Evolutionary conservation across 306 rosid genomes (phyloP), one percentile per base, ranked within the genome.

Genomic region (Sindora glabra): DNA sequence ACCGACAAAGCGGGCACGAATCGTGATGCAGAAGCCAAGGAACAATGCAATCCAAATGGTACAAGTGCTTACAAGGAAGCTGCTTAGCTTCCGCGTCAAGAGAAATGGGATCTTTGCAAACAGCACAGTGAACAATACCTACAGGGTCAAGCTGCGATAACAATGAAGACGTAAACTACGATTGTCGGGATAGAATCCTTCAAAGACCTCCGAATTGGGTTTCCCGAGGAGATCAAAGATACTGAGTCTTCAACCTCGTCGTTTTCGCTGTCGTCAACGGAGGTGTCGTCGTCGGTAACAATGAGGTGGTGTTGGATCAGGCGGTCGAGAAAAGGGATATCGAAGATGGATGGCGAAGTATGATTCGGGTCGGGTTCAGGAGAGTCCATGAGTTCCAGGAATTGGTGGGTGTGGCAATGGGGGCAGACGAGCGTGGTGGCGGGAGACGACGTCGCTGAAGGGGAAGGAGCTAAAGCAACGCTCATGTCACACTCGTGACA

Each of bases 401-500:
- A 83, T n/a, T n/a, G n/a, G 67, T 83, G 78, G 30, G 92, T 77
- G 81, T 74, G 70, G 62, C 92, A 86, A 38, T 77, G 85, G 0
- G 95, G 96, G 53, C 96, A 89, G 16, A 65, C 63, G 5, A 76
- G 68, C 47, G 82, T 51, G 2, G 77, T 3, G 12, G 74, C 29
- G 3, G 82, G 44, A 10, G 84, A 24, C 0, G 69, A 46, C 0
- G 62, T 26, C n/a, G n/a, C n/a, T 3, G 64, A 48, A 9, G 51
- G 1, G 61, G 60, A 26, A 6, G 59, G n/a, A n/a, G n/a, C 32
- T 17, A 89, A 75, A 19, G 86, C 69, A 8, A 89, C 87, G 48
- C 97, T 89, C 95, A 89, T 83, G 62, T 89, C 97, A 67, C 97
- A 89, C 57, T 83, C 92, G 59, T 89, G 97, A 71, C 97, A 89